Base-by-base conservation (phyloP, 2,329 filamentous ascomycete genomes). In the Ascochyta clinopodiicola region DNA sequence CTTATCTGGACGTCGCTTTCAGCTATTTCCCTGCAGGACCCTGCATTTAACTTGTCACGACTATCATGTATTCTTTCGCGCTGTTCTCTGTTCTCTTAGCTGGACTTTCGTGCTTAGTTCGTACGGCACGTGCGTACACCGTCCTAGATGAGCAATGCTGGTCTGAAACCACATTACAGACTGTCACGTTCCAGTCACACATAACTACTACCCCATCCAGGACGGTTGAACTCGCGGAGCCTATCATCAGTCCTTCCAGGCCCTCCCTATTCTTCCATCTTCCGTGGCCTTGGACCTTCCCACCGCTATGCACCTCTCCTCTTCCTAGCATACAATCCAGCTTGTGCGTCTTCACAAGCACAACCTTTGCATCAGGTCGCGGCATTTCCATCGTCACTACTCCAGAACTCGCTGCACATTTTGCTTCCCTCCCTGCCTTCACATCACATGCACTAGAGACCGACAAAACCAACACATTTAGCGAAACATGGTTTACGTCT, bases 321-420 rank as follows among this genome's bases (percentile, higher is more conserved):
- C 59, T 73, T 15, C 36, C 56, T 24, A 59, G 50, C 34, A 35
- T 40, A 13, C 34, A 43, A 19, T 19, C 48, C 2, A 59, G 61
- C 6, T 65, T 75, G 1, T 75, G 72, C 40, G 57, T 71, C 3
- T 75, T 72, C 52, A 74, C 71, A 10, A 60, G 60, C 35, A 43
- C 56, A 1, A 61, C 66, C 0, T 74, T 74, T 31, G 61, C 55
- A 31, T 38, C 60, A n/a, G 67, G 66, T 7, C 64, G 71, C 1
- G 72, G 73, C 2, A 74, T 75, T 3, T 71, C 72, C 0, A 64
- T 75, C 6, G 67, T 75, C 44, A 75, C 73, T 0, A 74, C 71
- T 0, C 72, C 70, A 12, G 37, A 29, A 1, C 39, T 74, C 27
- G 70, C 73, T 2, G 38, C 45, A 3, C 25, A 65, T 31, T 61